Conservation (phyloP, 2,329 filamentous ascomycete genomes). For the Cercospora beticola region DNA sequence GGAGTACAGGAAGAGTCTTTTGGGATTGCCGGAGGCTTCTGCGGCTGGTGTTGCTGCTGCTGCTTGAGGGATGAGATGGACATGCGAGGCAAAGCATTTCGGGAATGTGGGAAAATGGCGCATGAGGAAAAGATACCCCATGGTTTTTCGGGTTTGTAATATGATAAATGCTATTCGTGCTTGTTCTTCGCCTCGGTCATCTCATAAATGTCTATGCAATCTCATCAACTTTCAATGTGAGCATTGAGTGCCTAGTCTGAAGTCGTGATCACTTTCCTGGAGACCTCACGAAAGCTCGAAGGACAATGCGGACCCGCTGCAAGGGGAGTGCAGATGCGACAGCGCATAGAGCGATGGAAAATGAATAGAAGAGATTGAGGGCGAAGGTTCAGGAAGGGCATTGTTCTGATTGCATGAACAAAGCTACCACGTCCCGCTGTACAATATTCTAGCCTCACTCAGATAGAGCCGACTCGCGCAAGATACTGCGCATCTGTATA, state of each 20-base stretch:
- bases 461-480: slow-evolving; percentile 11
- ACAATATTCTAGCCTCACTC: slow-evolving; percentile 5
- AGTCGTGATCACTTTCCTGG: no score
- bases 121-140: not conserved
- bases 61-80: not conserved
- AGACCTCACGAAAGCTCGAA: no score
- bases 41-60: not conserved
- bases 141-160: not conserved
- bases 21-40: slow-evolving; percentile 35
- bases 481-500: slow-evolving; percentile 8
- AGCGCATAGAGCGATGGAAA: not conserved
- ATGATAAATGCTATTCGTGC: not conserved
- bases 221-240: no score
- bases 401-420: not conserved
- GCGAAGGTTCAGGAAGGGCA: not conserved
- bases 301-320: no score
- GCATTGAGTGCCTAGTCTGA: no score
- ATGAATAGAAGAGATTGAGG: not conserved
- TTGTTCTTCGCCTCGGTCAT: not conserved
- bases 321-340: no score
- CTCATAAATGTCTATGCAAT: not conserved
- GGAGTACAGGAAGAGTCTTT: slow-evolving; percentile 66
- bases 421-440: slow-evolving; percentile 8
- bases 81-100: not conserved
- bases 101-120: not conserved